A percentile compares a stretch with the other conserved stretches of the same genome.
phyloP scores from a whole-genome alignment of 768 basidiomycete genomes.

The Asterophora lycoperdoides region DNA sequence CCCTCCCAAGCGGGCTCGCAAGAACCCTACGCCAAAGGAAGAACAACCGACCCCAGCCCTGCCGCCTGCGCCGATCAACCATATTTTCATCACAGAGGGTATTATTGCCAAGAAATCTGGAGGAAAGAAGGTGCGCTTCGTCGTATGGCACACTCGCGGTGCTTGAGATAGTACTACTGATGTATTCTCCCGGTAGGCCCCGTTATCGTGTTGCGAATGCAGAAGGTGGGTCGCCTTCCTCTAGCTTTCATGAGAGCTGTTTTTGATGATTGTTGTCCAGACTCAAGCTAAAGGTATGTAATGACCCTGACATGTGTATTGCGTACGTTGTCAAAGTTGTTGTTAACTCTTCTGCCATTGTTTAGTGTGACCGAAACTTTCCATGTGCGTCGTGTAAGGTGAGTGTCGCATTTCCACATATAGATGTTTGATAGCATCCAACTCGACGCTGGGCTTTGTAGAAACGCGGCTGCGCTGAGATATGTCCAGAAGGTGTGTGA shows the following conservation, averaged over 20 bases:
- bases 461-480: constrained; percentile 63
- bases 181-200: constrained; percentile 33
- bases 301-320: constrained; percentile 13
- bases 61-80: constrained; percentile 35
- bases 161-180: constrained; percentile 3
- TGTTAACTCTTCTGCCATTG: neutral
- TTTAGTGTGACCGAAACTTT: constrained; percentile 48
- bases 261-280: constrained; percentile 21
- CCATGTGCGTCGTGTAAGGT: constrained; percentile 45
- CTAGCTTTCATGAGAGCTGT: neutral
- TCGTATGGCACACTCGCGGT: neutral
- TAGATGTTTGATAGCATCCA: neutral
- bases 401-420: constrained; percentile 7
- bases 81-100: constrained; percentile 49
- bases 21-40: constrained; percentile 26
- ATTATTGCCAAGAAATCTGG: constrained; percentile 41
- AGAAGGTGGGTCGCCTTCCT: constrained; percentile 39
- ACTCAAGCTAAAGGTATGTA: constrained; percentile 53
- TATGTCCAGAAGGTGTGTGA: constrained; percentile 57
- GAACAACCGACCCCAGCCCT: constrained; percentile 18
- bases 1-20: constrained; percentile 46
- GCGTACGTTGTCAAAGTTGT: no score
- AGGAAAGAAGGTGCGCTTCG: constrained; percentile 40
- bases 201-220: constrained; percentile 62
- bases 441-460: constrained; percentile 22